Evolutionary conservation across 164 flowering plant genomes (phyloP).

Genomic region (Liquidambar formosana): DNA sequence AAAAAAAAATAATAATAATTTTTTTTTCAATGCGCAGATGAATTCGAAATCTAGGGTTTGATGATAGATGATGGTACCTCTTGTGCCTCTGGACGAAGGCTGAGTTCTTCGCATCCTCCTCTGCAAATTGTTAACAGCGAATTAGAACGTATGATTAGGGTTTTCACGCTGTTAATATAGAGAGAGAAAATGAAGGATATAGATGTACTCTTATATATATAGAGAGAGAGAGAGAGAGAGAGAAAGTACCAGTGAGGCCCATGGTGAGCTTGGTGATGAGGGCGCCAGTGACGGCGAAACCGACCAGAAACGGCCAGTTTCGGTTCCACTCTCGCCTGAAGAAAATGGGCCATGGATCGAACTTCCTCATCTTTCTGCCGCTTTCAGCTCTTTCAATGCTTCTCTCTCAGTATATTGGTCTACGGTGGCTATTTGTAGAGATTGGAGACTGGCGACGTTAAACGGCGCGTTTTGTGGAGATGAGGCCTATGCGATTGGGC

Average conservation of each 20-base stretch:
- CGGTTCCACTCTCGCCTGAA: conserved; percentile 75
- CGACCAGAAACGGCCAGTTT: conserved; percentile 78
- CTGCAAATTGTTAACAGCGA: conserved; percentile 11
- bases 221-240: no score
- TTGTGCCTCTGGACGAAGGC: conserved; percentile 55
- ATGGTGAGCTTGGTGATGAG: conserved; percentile 64
- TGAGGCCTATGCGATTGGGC: no score
- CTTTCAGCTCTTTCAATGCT: neutral
- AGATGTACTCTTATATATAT: no score
- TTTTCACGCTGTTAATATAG: neutral
- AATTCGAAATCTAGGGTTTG: neutral
- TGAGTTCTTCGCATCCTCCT: conserved; percentile 61
- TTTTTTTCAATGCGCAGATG: no score
- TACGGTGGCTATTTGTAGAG: no score
- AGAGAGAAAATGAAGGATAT: no score
- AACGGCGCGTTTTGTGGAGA: no score
- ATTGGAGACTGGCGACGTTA: no score
- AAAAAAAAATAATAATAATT: no score
- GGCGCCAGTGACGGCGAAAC: conserved; percentile 70
- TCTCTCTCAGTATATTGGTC: no score
- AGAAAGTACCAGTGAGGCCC: conserved; percentile 53
- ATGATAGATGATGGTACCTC: conserved; percentile 14
- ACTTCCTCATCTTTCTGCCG: conserved; percentile 32
- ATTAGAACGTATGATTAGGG: neutral
- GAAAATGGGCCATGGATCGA: conserved; percentile 91